Base-by-base conservation (phyloP, 352 stramenopile genomes). In the Salisapilia sapeloensis region DNA sequence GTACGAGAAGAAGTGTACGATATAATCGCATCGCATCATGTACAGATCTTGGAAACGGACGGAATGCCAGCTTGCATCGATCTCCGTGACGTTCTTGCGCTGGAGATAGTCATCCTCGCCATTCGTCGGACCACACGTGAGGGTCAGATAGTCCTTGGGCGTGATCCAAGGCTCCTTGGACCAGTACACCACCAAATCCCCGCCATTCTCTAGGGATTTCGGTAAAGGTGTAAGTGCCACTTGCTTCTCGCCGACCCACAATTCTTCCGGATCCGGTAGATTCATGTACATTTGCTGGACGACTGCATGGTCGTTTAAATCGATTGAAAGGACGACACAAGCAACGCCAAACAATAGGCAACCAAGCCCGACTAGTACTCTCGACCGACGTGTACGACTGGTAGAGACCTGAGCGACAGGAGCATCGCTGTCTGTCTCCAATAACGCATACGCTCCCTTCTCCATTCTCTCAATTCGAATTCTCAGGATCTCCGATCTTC, bases 11-110 rank as follows among this genome's bases (percentile, higher is more conserved):
- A 83, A 85, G 26, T 55, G 41, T 9, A 45, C 63, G 6, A 44
- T 65, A 46, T 85, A 85, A 24, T 61, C 62, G 38, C 66, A 85
- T 8, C 70, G 48, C 45, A 85, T 48, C 66, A 80, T 80, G 29
- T 65, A 74, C n/a, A 85, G 37, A 57, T 51, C 54, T 17, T 48
- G 50, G 39, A 86, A 86, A 13, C 61, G 43, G 17, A 83, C 57
- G 2, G 62, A 81, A 23, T 46, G 45, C 2, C 40, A 33, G 4
- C 38, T 42, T 1, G 43, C 40, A 12, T 65, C 48, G 4, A 21
- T 28, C 4, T 61, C 48, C 6, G 44, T 53, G 27, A 74, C 50
- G 6, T 52, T 50, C 26, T 48, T 58, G 14, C 47, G 52, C 21
- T 48, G 7, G 1, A 80, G 30, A 30, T 51, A 79, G 44, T 81